Evolutionary conservation across 129 eudicot species (phyloP).

Genomic region (Rutidosis leptorrhynchoides): DNA sequence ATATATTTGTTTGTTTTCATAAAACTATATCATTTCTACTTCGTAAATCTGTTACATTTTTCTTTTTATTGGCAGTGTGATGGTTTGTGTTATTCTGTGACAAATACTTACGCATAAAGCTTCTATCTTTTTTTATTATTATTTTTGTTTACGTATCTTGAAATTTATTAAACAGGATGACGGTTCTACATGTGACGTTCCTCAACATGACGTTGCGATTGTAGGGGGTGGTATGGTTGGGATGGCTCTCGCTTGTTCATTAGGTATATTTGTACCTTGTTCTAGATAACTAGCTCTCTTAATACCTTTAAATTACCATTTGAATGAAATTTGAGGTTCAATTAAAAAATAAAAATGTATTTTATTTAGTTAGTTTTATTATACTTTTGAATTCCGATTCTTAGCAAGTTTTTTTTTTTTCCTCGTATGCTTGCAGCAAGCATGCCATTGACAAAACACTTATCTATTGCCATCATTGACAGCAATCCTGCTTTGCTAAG

Average conservation of each 20-base stretch:
- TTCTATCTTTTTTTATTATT: not conserved
- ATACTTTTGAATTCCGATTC: not conserved
- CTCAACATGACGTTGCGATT: conserved; percentile 84
- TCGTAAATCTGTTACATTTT: not conserved
- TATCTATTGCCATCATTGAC: conserved; percentile 88
- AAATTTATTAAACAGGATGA: not conserved
- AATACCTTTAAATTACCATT: not conserved
- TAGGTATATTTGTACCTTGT: conserved; percentile 47
- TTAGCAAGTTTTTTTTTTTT: conserved; percentile 15
- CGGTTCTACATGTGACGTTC: conserved; percentile 32
- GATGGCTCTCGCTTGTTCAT: conserved; percentile 89
- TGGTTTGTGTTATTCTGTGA: not conserved
- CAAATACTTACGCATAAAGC: not conserved
- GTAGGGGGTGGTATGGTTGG: conserved; percentile 99
- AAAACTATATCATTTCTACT: not conserved
- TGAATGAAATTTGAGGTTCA: not conserved
- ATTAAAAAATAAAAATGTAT: not conserved
- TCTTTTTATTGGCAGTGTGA: conserved; percentile 2
- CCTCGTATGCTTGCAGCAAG: conserved; percentile 61
- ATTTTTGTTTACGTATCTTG: not conserved
- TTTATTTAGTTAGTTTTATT: not conserved
- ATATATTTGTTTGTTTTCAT: conserved; percentile 17
- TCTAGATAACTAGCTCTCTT: conserved; percentile 8
- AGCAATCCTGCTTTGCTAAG: conserved; percentile 75
- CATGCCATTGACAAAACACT: conserved; percentile 66